Evolutionary conservation across 1,139 yeast genomes (phyloP).

Genomic region (Saccharomyces hybrid): DNA sequence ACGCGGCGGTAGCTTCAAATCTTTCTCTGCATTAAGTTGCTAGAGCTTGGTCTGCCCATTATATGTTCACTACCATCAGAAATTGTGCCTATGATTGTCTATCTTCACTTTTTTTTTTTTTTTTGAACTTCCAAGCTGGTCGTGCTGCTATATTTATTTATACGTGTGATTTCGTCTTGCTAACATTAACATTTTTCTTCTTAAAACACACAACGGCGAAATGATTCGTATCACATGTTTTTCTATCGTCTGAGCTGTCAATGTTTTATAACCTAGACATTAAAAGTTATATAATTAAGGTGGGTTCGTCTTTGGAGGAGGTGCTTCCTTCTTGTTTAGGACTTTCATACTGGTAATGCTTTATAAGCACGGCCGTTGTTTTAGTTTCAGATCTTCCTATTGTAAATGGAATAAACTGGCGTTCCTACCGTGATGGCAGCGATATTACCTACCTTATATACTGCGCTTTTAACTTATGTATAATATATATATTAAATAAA

Average conservation of each 20-base stretch:
- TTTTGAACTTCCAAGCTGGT: slow-evolving; percentile 53
- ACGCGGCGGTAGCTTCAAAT: slow-evolving; percentile 11
- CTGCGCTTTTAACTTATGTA: background rate
- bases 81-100: slow-evolving; percentile 45
- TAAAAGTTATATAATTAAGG: slow-evolving; percentile 45
- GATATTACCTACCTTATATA: background rate
- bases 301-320: slow-evolving; percentile 48
- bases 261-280: slow-evolving; percentile 43
- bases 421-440: background rate
- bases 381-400: slow-evolving; percentile 8
- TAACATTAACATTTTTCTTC: slow-evolving; percentile 34
- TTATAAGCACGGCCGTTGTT: slow-evolving; percentile 41
- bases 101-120: slow-evolving; percentile 30
- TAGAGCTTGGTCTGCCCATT: slow-evolving; percentile 38
- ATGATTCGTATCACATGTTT: slow-evolving; percentile 44
- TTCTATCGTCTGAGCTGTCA: slow-evolving; percentile 52
- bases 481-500: too few relatives aligned
- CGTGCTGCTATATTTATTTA: slow-evolving; percentile 44
- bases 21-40: slow-evolving; percentile 8
- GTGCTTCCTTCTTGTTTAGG: slow-evolving; percentile 14
- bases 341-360: slow-evolving; percentile 12
- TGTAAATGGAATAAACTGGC: background rate
- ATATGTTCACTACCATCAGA: slow-evolving; percentile 50
- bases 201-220: slow-evolving; percentile 48
- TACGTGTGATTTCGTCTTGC: slow-evolving; percentile 30